Base-by-base conservation (phyloP, 163 green algal genomes). In the Scenedesmus sp. region DNA sequence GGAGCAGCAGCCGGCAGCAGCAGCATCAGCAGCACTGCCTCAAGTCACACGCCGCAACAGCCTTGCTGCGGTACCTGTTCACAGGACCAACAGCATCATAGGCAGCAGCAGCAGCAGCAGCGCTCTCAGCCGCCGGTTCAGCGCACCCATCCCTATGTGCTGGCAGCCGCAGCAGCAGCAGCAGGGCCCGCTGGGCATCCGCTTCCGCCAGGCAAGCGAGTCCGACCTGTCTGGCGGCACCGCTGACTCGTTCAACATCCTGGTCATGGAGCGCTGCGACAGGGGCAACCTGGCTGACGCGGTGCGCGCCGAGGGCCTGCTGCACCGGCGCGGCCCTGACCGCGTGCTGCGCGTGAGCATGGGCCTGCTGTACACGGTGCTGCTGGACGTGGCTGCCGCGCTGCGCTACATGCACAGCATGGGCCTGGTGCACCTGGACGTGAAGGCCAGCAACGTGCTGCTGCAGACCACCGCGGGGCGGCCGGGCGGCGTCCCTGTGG, bases 381-480 rank as follows among this genome's bases (percentile, higher is more conserved):
- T 88, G 79, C 86, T 94, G 64, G 94, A 95, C 76, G 90, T 95
- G 18, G 94, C 94, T 12, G 83, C 92, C 74, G 94, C 79, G 16
- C 86, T 94, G 90, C 62, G 85, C 59, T 95, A 96, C 93, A 92
- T 97, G 77, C 95, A 97, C 92, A 87, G 64, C 26, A 84, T 91
- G 74, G 82, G 92, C 84, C 88, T 97, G 46, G 83, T 97, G 67
- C 95, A 97, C 88, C 94, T 94, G 64, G 94, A 97, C 91, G 91
- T 97, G 26, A 96, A 94, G 57, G 70, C 54, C 64, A 8, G 52
- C 57, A 93, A 93, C 82, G 82, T 93, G 52, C 82, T 93, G 60
- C 76, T 93, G 34, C 83, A 91, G 57, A 86, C 46, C 62, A 87
- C 88, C 20, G 20, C 18, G 13, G 82, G 76, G 1, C 85, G 88